Evolutionary conservation across 805 yeast genomes (phyloP).

Genomic region (Scheffersomyces spartinae): DNA sequence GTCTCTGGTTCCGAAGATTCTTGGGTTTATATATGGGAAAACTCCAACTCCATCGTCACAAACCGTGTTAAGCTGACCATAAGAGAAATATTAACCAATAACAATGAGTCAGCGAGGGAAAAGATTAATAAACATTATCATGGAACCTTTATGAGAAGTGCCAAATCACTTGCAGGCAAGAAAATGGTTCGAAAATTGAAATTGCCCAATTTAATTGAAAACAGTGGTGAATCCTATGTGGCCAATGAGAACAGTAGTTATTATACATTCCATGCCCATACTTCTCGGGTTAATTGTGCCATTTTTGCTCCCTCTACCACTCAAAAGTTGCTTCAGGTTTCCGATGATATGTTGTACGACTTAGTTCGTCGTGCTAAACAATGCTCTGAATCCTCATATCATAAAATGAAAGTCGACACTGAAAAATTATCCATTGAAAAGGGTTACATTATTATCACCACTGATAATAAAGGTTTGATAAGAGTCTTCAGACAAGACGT

Average conservation of each 20-base stretch:
- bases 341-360: constrained; percentile 75
- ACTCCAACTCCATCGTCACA: constrained; percentile 29
- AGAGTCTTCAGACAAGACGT: constrained; percentile 75
- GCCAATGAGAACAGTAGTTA: constrained; percentile 48
- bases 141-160: too few species aligned
- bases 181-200: constrained; percentile 16
- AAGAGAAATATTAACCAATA: too few species aligned
- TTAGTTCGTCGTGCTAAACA: too few species aligned
- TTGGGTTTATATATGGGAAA: constrained; percentile 75
- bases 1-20: constrained; percentile 83
- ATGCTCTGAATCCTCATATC: neutral
- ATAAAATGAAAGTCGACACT: constrained; percentile 2
- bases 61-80: constrained; percentile 22
- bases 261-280: constrained; percentile 68
- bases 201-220: too few species aligned
- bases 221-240: too few species aligned
- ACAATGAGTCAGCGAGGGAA: constrained; percentile 21
- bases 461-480: constrained; percentile 64
- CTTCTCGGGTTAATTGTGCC: constrained; percentile 62
- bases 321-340: constrained; percentile 48
- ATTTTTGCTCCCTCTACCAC: constrained; percentile 68
- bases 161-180: constrained; percentile 16
- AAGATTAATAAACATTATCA: too few species aligned
- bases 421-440: constrained; percentile 5
- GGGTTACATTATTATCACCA: constrained; percentile 55